These are phyloP conservation scores for Paramecium pentaurelia DNA, from an alignment of 73 alveolate species.

Conservation along the genomic window DNA sequence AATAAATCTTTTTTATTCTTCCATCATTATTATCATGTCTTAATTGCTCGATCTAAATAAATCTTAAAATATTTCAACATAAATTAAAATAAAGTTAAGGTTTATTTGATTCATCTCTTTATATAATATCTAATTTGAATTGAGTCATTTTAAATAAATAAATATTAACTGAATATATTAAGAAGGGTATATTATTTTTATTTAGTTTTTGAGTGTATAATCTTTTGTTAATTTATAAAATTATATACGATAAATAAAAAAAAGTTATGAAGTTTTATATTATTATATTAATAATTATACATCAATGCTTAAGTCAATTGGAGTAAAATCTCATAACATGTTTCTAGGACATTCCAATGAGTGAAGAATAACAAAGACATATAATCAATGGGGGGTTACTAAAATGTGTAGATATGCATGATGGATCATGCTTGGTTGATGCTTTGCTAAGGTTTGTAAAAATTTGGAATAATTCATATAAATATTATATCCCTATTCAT, in stretches of 20 bases:
- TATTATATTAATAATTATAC: background rate
- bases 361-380: background rate
- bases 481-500: background rate
- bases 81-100: too few species aligned
- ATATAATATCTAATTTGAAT: too few species aligned
- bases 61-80: too few species aligned
- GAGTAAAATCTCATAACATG: background rate
- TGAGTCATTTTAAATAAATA: background rate
- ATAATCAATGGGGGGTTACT: background rate
- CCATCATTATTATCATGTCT: background rate
- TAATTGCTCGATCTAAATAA: background rate
- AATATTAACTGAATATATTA: too few species aligned
- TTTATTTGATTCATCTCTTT: too few species aligned
- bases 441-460: background rate
- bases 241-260: background rate
- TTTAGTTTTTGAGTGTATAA: background rate
- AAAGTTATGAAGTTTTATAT: background rate
- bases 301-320: background rate
- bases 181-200: background rate
- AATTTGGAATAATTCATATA: background rate
- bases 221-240: background rate
- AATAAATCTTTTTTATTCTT: background rate
- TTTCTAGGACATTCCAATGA: background rate
- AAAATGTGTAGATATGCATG: background rate
- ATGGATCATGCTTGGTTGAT: background rate